A percentile compares a stretch with the other conserved stretches of the same genome.
Conservation (phyloP, 2,329 filamentous ascomycete species). For the Hirsutella rhossiliensis region DNA sequence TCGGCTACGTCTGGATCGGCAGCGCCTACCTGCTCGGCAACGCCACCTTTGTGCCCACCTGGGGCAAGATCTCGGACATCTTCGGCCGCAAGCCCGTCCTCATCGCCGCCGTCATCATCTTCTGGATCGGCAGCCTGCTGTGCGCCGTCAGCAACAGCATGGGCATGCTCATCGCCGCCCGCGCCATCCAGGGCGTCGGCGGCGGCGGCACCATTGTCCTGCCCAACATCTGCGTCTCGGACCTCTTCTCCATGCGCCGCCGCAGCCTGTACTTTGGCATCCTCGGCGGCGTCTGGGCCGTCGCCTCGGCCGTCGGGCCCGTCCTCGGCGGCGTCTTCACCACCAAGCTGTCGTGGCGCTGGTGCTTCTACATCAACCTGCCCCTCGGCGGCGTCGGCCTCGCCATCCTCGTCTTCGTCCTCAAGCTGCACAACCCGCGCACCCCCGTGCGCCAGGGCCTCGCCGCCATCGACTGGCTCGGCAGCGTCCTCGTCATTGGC, state of each 20-base stretch:
- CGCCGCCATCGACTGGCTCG: constrained; percentile 48
- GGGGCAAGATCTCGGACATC: constrained; percentile 52
- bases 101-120: constrained; percentile 36
- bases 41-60: constrained; percentile 54
- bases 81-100: constrained; percentile 46
- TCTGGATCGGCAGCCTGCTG: constrained; percentile 41
- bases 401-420: constrained; percentile 42
- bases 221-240: constrained; percentile 46
- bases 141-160: constrained; percentile 38
- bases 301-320: constrained; percentile 53
- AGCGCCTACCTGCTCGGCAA: constrained; percentile 61
- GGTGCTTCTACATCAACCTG: constrained; percentile 58
- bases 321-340: constrained; percentile 60
- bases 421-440: constrained; percentile 56
- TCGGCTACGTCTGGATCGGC: constrained; percentile 65
- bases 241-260: constrained; percentile 39
- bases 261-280: constrained; percentile 40
- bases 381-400: constrained; percentile 34
- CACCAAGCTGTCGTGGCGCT: constrained; percentile 51
- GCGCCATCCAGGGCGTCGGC: constrained; percentile 44
- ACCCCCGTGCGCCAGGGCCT: constrained; percentile 52
- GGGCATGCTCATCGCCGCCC: constrained; percentile 39
- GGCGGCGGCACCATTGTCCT: constrained; percentile 47
- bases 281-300: constrained; percentile 47
- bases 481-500: constrained; percentile 50